Evolutionary conservation across 164 flowering plant species (phyloP).

Genomic region (Euptelea pleiosperma): DNA sequence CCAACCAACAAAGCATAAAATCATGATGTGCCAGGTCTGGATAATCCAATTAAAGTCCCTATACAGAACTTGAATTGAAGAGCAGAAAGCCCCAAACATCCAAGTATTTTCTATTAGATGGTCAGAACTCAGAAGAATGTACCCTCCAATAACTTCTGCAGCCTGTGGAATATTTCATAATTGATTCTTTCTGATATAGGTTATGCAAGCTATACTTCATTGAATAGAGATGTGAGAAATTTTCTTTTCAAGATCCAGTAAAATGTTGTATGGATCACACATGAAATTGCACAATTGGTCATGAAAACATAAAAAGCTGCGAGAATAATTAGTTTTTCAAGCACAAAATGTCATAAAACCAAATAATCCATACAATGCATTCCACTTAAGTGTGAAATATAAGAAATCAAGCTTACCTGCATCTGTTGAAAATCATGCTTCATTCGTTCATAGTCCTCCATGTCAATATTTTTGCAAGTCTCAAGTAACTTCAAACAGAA

Average conservation of each 20-base stretch:
- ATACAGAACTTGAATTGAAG: too few relatives aligned
- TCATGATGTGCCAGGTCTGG: too few relatives aligned
- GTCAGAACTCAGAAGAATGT: too few relatives aligned
- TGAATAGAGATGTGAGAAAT: not conserved
- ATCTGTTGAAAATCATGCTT: slow-evolving; percentile 46
- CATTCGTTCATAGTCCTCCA: slow-evolving; percentile 60
- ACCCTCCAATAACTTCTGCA: too few relatives aligned
- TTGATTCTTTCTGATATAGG: too few relatives aligned
- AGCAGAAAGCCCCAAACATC: too few relatives aligned
- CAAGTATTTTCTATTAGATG: too few relatives aligned
- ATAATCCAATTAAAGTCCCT: too few relatives aligned
- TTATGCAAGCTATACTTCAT: too few relatives aligned
- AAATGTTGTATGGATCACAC: not conserved
- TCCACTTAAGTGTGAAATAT: not conserved
- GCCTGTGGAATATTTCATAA: too few relatives aligned
- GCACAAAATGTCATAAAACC: not conserved
- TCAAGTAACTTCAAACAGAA: slow-evolving; percentile 49
- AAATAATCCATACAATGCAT: too few relatives aligned
- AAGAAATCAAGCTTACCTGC: slow-evolving; percentile 40
- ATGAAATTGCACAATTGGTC: not conserved
- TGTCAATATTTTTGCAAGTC: slow-evolving; percentile 48
- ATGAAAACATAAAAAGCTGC: not conserved
- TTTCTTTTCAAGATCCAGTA: not conserved
- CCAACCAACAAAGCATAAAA: too few relatives aligned
- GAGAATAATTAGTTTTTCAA: not conserved